A percentile compares a stretch with the other conserved stretches of the same genome.
Conservation (phyloP, 225 moss, liverwort and hornwort species). For the Polytrichum commune region DNA sequence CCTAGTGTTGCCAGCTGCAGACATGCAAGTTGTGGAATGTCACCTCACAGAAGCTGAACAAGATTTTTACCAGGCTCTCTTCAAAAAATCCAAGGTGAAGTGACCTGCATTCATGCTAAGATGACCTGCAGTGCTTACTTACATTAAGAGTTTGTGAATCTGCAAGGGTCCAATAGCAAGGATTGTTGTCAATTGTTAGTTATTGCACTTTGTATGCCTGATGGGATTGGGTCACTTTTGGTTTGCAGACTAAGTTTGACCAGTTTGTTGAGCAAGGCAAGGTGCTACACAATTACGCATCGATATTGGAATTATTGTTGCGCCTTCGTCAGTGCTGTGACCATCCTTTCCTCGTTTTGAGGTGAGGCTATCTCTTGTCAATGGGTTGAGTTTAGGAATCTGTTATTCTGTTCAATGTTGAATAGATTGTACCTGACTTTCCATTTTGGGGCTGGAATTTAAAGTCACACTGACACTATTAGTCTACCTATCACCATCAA, state of each 20-base stretch:
- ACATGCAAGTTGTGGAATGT: conserved; percentile 84
- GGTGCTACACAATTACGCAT: conserved; percentile 88
- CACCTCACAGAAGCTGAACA: conserved; percentile 76
- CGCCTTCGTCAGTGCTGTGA: conserved; percentile 90
- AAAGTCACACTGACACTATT: no score
- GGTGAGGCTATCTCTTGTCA: conserved; percentile 31
- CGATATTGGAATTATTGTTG: conserved; percentile 82
- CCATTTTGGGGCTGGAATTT: no score
- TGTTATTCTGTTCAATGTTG: neutral
- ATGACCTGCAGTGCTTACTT: neutral
- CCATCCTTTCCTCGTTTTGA: conserved; percentile 86
- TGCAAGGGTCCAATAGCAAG: neutral
- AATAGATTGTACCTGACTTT: neutral
- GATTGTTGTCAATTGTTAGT: no score
- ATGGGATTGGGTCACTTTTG: conserved; percentile 1
- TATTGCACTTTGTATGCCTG: no score
- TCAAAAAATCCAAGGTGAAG: conserved; percentile 74
- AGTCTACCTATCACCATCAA: no score
- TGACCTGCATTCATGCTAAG: neutral
- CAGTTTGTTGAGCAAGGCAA: conserved; percentile 95
- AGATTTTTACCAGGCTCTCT: conserved; percentile 83
- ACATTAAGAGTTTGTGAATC: neutral
- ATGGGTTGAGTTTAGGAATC: neutral
- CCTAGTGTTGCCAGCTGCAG: conserved; percentile 70
- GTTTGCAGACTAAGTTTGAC: conserved; percentile 83